These are phyloP conservation scores for Trypanosoma platydactyli DNA, from an alignment of 208 protist genomes.

Conservation along the genomic window DNA sequence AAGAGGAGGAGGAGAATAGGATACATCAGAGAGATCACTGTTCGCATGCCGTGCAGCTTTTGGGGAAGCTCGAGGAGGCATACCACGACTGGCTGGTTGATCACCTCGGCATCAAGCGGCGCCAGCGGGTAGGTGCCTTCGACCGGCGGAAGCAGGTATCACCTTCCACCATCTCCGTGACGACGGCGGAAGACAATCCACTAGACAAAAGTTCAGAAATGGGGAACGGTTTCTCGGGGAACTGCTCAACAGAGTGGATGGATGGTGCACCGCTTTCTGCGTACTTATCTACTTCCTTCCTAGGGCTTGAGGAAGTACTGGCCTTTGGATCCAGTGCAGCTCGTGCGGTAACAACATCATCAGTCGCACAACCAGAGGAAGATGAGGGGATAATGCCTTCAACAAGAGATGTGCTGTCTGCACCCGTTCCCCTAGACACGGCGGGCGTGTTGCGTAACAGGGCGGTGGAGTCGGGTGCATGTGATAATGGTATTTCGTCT, in stretches of 20 bases:
- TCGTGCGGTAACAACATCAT: not conserved
- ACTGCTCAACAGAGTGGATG: not conserved
- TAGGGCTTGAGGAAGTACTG: conserved; percentile 1
- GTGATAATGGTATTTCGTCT: too few relatives aligned
- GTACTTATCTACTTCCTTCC: not conserved
- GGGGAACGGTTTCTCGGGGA: not conserved
- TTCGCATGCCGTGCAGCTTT: conserved; percentile 1
- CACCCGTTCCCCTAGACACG: too few relatives aligned
- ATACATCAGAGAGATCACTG: not conserved
- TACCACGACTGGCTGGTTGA: conserved; percentile 26
- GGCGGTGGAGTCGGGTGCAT: too few relatives aligned
- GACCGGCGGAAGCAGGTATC: not conserved
- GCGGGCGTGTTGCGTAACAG: too few relatives aligned
- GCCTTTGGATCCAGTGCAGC: not conserved
- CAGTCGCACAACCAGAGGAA: too few relatives aligned
- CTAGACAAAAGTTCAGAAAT: not conserved
- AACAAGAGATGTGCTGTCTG: too few relatives aligned
- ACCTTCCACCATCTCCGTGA: not conserved
- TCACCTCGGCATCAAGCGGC: conserved; percentile 21
- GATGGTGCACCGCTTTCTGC: not conserved
- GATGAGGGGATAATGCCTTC: too few relatives aligned
- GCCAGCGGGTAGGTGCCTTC: not conserved
- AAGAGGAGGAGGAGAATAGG: conserved; percentile 16
- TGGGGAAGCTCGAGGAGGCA: conserved; percentile 20
- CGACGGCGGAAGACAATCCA: not conserved